Evolutionary conservation across 129 eudicot genomes (phyloP).

Genomic region (Ambrosia artemisiifolia): DNA sequence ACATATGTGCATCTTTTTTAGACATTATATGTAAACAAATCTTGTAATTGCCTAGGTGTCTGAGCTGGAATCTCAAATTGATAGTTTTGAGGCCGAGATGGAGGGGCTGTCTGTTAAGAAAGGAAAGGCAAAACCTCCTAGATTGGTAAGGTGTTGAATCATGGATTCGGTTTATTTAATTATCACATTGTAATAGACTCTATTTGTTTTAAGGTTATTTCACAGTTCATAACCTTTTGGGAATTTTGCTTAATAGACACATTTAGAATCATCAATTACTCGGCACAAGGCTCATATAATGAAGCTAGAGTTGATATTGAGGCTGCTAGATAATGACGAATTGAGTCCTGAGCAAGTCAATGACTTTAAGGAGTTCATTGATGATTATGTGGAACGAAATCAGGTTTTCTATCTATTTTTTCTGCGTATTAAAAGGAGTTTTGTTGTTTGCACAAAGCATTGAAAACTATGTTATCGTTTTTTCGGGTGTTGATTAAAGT

Average conservation of each 20-base stretch:
- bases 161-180: not conserved
- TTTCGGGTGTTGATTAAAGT: constrained; percentile 1
- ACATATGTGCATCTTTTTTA: constrained; percentile 11
- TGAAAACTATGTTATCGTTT: not conserved
- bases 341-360: constrained; percentile 98
- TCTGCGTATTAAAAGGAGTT: not conserved
- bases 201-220: not conserved
- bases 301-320: constrained; percentile 89
- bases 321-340: constrained; percentile 94
- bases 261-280: constrained; percentile 85
- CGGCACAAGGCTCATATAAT: constrained; percentile 98
- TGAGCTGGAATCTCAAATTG: constrained; percentile 93
- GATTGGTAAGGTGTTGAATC: constrained; percentile 59
- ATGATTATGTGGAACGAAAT: constrained; percentile 97
- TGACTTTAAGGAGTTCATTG: constrained; percentile 94
- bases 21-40: not conserved
- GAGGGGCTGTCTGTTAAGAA: constrained; percentile 94
- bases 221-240: not conserved
- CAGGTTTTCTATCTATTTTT: constrained; percentile 48
- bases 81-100: constrained; percentile 95
- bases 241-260: constrained; percentile 49
- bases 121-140: constrained; percentile 97
- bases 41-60: constrained; percentile 60
- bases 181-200: not conserved
- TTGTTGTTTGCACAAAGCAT: constrained; percentile 6